Evolutionary conservation across 257 asterid genomes (phyloP), one percentile per base, ranked within the genome.

Genomic region (Haberlea rhodopensis): DNA sequence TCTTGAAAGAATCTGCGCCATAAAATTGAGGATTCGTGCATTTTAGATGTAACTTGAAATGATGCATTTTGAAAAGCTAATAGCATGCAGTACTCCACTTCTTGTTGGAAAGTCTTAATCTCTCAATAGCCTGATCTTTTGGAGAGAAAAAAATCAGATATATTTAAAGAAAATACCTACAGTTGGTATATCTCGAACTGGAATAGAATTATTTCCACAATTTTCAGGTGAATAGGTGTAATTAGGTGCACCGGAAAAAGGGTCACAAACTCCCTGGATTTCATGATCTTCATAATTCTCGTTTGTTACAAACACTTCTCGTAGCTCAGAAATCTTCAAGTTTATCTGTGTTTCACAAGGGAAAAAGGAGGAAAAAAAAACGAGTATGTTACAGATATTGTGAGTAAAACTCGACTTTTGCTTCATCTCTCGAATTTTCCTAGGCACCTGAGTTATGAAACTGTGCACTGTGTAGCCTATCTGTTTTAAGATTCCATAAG

Each of bases 241-340:
- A 65, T 78, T 48, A 49, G 88, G 88, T 62, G 87, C 79, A 56
- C 65, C 68, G 2, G 83, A 59, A 55, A 82, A 85, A 62, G 87
- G 86, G 56, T 85, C 73, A 32, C 87, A 85, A 37, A 85, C 43
- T 69, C 73, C 70, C 6, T 54, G 57, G 43, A 72, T 23, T 27
- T 53, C 18, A 16, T 5, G 25, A 20, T 69, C 70, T 7, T 55
- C 77, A 13, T 70, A 45, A 0, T 27, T 75, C 62, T 58, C 73
- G 9, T 57, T 53, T 1, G 48, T 8, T 23, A 40, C 68, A 23
- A 78, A 26, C 10, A 71, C 76, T 70, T 69, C 61, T 56, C 53
- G 28, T 18, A 78, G 21, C 43, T 69, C 76, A 8, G 71, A 27
- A 31, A 80, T 57, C 71, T 75, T 85, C 2, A 68, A 53, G 57